These are phyloP conservation scores for Pichia ethanolica DNA, from an alignment of 805 yeast genomes.

Conservation along the genomic window DNA sequence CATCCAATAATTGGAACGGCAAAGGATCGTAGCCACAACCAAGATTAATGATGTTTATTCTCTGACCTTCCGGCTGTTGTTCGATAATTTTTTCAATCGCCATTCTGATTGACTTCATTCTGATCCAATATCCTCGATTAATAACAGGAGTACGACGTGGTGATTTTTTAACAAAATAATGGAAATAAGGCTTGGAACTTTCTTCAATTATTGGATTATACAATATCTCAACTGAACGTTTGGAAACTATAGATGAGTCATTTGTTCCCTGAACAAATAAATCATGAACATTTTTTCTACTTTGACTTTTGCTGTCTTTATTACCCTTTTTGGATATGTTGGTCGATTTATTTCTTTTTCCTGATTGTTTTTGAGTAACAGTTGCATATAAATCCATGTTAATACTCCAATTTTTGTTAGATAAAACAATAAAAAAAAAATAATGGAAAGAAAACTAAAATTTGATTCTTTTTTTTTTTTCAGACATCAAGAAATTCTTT, in stretches of 20 bases:
- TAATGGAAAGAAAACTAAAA: too few species aligned
- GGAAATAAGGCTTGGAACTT: conserved; percentile 39
- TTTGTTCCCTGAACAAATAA: conserved; percentile 77
- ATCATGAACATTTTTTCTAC: conserved; percentile 36
- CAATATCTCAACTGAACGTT: conserved; percentile 67
- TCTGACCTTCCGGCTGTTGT: conserved; percentile 14
- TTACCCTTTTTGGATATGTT: neutral
- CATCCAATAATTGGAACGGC: conserved; percentile 42
- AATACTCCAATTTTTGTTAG: too few species aligned
- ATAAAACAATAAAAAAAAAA: too few species aligned
- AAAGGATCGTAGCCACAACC: conserved; percentile 76
- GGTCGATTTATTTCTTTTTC: neutral
- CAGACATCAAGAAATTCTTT: too few species aligned
- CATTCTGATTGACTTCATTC: conserved; percentile 62
- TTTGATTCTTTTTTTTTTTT: too few species aligned
- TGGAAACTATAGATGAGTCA: conserved; percentile 75
- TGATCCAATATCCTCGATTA: conserved; percentile 76
- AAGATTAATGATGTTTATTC: conserved; percentile 45
- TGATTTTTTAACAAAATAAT: conserved; percentile 57
- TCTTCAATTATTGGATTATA: conserved; percentile 31
- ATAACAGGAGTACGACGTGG: conserved; percentile 72
- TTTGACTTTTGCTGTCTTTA: neutral
- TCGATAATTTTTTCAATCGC: conserved; percentile 41
- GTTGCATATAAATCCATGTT: neutral
- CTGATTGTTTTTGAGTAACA: neutral